Evolutionary conservation across 305 asterid species (phyloP), one percentile per base, ranked within the genome.

Genomic region (Fraxinus paxiana): DNA sequence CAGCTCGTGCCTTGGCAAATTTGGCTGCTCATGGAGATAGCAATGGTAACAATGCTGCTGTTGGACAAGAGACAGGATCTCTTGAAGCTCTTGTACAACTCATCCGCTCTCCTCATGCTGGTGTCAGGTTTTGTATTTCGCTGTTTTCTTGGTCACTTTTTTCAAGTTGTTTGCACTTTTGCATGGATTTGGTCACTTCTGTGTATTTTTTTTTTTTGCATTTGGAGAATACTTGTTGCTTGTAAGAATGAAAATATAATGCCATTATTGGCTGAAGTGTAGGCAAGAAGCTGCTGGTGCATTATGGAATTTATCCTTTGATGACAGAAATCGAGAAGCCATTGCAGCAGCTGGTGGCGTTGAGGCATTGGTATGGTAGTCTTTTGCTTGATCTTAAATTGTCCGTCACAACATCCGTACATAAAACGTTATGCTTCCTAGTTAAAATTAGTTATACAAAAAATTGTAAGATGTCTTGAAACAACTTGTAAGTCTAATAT

Each of bases 231-330:
- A 69, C 20, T 70, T 30, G 41, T 70, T 15, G 43, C 75, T 18
- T 31, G 26, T 70, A 31, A 31, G 46, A 70, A 70, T 70, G 75
- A 70, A 70, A 30, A 31, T 31, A 70, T n/a, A 70, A 31, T 70
- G 43, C 26, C 22, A 5, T 31, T 69, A 70, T 70, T 31, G 46
- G 46, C 75, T 31, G 46, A 30, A 15, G 13, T 70, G 65, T 75
- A 89, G 92, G 89, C 92, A 89, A 89, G 92, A 89, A 82, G 92
- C 92, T 51, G 92, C 92, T 75, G 92, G 92, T 73, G 92, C 92
- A 69, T 86, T 89, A 82, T 89, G 92, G 92, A 89, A 89, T 84
- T 79, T 89, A 77, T 89, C 92, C 43, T 89, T 89, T 81, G 92
- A 89, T 85, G 92, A 89, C 80, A 84, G 92, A 79, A 89, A 89